Evolutionary conservation across 23 red algal species (phyloP).

Genomic region (Gracilariopsis chorda): DNA sequence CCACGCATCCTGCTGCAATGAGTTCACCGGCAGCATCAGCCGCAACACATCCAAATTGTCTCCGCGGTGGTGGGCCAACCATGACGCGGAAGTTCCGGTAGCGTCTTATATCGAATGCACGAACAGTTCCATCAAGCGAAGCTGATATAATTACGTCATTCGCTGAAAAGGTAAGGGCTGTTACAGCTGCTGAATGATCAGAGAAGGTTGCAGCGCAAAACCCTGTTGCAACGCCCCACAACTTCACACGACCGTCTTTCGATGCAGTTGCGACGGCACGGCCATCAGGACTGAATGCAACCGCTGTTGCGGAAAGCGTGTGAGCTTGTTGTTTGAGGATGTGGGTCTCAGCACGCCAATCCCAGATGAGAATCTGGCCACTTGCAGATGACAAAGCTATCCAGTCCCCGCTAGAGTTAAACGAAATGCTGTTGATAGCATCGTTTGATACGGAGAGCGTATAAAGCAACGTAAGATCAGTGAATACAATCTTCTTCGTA

Average conservation of each 20-base stretch:
- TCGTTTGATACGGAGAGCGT: conserved; percentile 65
- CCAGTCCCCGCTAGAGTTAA: conserved; percentile 88
- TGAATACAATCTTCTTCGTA: conserved; percentile 24
- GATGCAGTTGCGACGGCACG: conserved; percentile 81
- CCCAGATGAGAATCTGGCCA: conserved; percentile 90
- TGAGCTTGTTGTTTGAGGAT: conserved; percentile 97
- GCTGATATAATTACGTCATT: conserved; percentile 82
- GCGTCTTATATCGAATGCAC: conserved; percentile 83
- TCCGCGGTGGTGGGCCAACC: conserved; percentile 57
- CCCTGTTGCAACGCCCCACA: conserved; percentile 81
- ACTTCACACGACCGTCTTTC: conserved; percentile 88
- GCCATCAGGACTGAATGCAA: conserved; percentile 87
- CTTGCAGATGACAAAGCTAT: conserved; percentile 69
- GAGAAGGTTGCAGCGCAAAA: conserved; percentile 87
- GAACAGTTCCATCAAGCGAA: conserved; percentile 93
- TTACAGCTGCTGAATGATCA: conserved; percentile 73
- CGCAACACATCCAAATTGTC: conserved; percentile 89
- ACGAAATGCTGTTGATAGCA: conserved; percentile 36
- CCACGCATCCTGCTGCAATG: conserved; percentile 86
- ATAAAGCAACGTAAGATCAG: conserved; percentile 58
- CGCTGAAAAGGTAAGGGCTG: conserved; percentile 75
- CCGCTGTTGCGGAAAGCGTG: conserved; percentile 49
- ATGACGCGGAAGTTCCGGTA: conserved; percentile 94
- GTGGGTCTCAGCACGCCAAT: conserved; percentile 95
- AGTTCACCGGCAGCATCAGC: conserved; percentile 79